Conservation (phyloP, 768 basidiomycete species). For the Serendipita vermifera region DNA sequence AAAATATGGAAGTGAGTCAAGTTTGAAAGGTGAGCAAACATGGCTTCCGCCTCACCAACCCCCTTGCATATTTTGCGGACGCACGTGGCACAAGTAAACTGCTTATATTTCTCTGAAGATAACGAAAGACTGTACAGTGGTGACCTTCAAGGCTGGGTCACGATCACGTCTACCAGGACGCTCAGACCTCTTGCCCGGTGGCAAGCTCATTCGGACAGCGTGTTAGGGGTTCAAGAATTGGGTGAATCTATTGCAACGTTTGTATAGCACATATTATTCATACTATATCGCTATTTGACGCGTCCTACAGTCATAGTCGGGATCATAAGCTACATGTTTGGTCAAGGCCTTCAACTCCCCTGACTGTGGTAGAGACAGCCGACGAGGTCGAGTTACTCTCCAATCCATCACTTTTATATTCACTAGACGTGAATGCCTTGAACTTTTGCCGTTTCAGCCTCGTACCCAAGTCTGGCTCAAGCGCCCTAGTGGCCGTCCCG, state of each 20-base stretch:
- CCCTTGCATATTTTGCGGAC: conserved; percentile 66
- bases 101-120: conserved; percentile 50
- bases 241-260: conserved; percentile 60
- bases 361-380: conserved; percentile 44
- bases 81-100: conserved; percentile 51
- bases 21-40: neutral
- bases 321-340: conserved; percentile 81
- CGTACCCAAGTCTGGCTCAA: conserved; percentile 23
- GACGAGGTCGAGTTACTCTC: conserved; percentile 16
- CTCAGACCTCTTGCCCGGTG: conserved; percentile 63
- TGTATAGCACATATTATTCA: conserved; percentile 24
- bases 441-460: conserved; percentile 90
- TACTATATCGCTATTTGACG: neutral
- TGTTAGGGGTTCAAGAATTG: conserved; percentile 74
- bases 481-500: conserved; percentile 63
- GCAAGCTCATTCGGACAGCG: conserved; percentile 63
- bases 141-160: conserved; percentile 65
- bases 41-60: conserved; percentile 16
- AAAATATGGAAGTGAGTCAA: conserved; percentile 2
- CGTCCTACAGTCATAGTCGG: conserved; percentile 49
- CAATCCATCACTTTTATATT: conserved; percentile 42
- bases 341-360: conserved; percentile 35
- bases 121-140: conserved; percentile 80
- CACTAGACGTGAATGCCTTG: conserved; percentile 81
- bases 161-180: conserved; percentile 60